Conservation (phyloP, 768 basidiomycete species). For the Cubamyces sp. region DNA sequence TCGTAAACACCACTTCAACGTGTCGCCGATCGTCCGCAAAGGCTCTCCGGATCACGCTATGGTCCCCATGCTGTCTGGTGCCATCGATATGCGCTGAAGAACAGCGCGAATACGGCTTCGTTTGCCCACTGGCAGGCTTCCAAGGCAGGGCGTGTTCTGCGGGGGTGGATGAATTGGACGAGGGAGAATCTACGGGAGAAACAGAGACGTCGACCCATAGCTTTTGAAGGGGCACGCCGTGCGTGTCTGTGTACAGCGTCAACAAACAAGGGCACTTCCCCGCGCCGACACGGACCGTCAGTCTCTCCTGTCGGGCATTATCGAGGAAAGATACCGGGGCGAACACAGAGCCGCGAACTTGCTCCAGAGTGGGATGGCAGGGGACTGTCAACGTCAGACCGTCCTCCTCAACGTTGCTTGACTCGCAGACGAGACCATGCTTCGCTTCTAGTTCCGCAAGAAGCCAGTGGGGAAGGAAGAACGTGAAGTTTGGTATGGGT, state of each 20-base stretch:
- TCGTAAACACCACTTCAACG: background rate
- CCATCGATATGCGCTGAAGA: background rate
- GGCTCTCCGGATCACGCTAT: background rate
- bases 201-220: background rate
- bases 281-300: background rate
- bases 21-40: background rate
- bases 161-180: no score
- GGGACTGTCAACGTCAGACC: background rate
- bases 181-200: background rate
- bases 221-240: background rate
- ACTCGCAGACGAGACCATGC: background rate
- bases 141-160: no score
- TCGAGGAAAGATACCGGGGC: background rate
- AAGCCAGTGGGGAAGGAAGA: constrained; percentile 1
- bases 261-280: background rate
- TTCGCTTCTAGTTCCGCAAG: background rate
- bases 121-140: no score
- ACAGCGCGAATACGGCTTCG: background rate
- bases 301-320: background rate
- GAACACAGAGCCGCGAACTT: background rate
- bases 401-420: background rate
- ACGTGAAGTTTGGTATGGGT: background rate
- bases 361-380: background rate
- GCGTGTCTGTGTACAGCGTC: background rate
- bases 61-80: background rate